Conservation (phyloP, 202 grass and related monocot genomes). For the Brachypodium distachyon region DNA sequence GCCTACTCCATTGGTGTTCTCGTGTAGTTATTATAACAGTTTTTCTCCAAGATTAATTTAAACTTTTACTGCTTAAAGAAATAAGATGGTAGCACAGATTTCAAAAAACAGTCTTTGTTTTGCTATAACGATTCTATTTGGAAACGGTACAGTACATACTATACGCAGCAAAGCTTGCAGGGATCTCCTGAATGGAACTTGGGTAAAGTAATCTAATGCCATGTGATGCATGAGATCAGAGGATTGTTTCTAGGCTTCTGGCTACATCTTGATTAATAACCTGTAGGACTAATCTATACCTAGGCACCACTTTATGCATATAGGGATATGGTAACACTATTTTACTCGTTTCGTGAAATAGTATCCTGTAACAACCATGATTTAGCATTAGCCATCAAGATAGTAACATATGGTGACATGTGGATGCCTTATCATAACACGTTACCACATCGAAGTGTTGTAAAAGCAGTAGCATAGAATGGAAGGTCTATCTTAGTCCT, state of each 20-base stretch:
- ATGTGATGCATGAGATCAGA: not conserved
- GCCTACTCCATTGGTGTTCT: not conserved
- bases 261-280: not conserved
- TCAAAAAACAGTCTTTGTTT: not conserved
- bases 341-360: not conserved
- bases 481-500: too few species aligned
- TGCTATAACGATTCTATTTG: not conserved
- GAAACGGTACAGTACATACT: not conserved
- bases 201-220: not conserved
- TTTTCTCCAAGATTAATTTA: not conserved
- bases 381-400: not conserved
- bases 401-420: not conserved
- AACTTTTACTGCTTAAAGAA: not conserved
- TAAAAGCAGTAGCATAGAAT: slow-evolving; percentile 2
- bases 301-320: not conserved
- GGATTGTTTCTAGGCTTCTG: not conserved
- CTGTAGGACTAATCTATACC: not conserved
- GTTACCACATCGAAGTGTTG: not conserved
- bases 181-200: not conserved
- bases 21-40: not conserved
- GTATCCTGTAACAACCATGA: not conserved
- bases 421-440: not conserved
- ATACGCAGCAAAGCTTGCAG: not conserved
- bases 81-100: not conserved
- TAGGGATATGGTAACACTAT: not conserved